Evolutionary conservation across 2,329 filamentous ascomycete genomes (phyloP).

Genomic region (Colletotrichum horii): DNA sequence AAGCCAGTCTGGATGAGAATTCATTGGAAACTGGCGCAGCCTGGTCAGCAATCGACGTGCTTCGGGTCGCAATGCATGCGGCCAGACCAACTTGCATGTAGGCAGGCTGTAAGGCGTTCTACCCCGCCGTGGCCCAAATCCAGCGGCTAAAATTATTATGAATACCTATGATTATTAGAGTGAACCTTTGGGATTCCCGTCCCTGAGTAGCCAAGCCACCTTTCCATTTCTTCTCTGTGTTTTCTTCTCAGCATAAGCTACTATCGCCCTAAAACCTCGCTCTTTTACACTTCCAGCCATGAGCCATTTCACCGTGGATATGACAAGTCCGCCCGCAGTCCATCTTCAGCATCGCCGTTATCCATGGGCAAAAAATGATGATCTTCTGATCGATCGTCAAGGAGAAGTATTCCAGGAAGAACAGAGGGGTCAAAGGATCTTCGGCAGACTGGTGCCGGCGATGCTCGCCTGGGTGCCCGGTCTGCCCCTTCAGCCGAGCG

Average conservation of each 20-base stretch:
- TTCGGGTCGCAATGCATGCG: not conserved
- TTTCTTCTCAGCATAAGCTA: not conserved
- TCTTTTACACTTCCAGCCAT: not conserved
- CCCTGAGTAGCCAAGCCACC: not conserved
- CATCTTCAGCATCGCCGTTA: not conserved
- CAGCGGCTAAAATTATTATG: not conserved
- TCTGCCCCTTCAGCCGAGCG: not conserved
- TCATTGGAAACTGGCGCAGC: too few species aligned
- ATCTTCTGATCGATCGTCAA: not conserved
- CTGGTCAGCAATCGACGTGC: not conserved
- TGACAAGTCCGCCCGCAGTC: not conserved
- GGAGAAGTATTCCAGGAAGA: rapidly evolving
- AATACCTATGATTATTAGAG: not conserved
- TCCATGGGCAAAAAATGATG: not conserved
- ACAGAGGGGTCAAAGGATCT: not conserved
- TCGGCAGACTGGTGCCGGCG: not conserved
- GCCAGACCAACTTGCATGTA: not conserved
- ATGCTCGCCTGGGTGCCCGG: not conserved
- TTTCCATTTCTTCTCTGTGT: not conserved
- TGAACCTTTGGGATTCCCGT: not conserved
- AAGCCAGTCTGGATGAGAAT: too few species aligned
- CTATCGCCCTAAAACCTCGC: not conserved
- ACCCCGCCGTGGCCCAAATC: not conserved
- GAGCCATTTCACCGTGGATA: not conserved
- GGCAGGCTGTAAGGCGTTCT: not conserved